phyloP scores from a whole-genome alignment of 176 grass and related monocot genomes.

The Stipa capillata region DNA sequence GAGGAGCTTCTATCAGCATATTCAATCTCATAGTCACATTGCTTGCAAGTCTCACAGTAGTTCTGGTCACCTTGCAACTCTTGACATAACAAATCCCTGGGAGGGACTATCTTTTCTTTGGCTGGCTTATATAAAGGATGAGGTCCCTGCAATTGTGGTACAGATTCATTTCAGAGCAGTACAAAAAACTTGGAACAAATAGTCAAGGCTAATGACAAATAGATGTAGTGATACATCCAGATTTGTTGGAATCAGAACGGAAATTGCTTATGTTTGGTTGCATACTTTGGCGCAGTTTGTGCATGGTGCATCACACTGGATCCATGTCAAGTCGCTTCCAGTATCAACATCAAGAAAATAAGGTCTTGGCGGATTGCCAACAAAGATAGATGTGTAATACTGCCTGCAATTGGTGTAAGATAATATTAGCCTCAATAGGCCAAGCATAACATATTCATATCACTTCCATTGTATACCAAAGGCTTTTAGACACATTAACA shows the following conservation, averaged over 20 bases:
- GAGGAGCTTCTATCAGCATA: slow-evolving; percentile 96
- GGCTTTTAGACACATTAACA: neutral
- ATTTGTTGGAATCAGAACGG: slow-evolving; percentile 7
- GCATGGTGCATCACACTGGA: slow-evolving; percentile 97
- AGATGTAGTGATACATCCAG: neutral
- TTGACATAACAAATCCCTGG: slow-evolving; percentile 66
- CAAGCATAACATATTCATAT: slow-evolving; percentile 8
- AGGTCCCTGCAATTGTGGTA: slow-evolving; percentile 46
- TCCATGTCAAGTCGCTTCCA: slow-evolving; percentile 93
- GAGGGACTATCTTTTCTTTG: slow-evolving; percentile 82
- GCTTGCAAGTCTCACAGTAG: slow-evolving; percentile 70
- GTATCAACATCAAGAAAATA: slow-evolving; percentile 98
- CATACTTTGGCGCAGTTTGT: slow-evolving; percentile 90
- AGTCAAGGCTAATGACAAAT: neutral
- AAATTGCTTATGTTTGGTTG: slow-evolving; percentile 17
- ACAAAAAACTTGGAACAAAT: neutral
- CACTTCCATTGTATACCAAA: neutral
- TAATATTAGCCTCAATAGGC: slow-evolving; percentile 13
- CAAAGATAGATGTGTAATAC: slow-evolving; percentile 92
- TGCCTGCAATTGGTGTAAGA: slow-evolving; percentile 56
- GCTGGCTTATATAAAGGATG: slow-evolving; percentile 85
- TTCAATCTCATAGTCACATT: slow-evolving; percentile 98
- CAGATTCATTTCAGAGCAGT: neutral
- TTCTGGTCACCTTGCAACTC: slow-evolving; percentile 82
- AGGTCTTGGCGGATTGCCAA: slow-evolving; percentile 82